A percentile compares a stretch with the other conserved stretches of the same genome.
Conservation (phyloP, 2,329 filamentous ascomycete genomes). For the Fusarium pseudocircinatum region DNA sequence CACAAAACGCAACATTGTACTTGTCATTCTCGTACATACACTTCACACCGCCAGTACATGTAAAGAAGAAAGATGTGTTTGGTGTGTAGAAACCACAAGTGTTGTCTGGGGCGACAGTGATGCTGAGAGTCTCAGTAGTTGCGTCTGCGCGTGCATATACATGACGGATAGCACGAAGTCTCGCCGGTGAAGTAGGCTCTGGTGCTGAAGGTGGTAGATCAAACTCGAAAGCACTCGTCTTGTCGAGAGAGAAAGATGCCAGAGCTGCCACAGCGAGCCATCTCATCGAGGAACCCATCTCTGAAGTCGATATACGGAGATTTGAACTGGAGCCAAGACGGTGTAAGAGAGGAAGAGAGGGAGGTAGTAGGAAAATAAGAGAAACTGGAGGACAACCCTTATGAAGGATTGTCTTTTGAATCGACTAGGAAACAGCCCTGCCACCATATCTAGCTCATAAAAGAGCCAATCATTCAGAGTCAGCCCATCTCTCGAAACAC, state of each 20-base stretch:
- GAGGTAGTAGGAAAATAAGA: not conserved
- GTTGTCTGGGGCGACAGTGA: conserved; percentile 13
- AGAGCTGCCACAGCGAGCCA: conserved; percentile 18
- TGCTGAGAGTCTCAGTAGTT: conserved; percentile 8
- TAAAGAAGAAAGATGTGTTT: conserved; percentile 7
- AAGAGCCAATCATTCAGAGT: not conserved
- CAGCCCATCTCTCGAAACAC: conserved; percentile 12
- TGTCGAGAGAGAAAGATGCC: conserved; percentile 5
- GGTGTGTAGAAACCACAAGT: conserved; percentile 18
- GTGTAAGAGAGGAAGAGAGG: not conserved
- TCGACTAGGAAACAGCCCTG: conserved; percentile 6
- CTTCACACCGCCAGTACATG: not conserved
- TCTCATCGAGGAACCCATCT: conserved; percentile 21
- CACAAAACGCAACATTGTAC: conserved; percentile 29
- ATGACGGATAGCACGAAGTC: not conserved
- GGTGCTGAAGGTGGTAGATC: conserved; percentile 22
- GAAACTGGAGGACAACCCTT: not conserved
- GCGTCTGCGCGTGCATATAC: conserved; percentile 7
- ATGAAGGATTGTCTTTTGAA: not conserved
- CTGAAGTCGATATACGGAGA: not conserved
- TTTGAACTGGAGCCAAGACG: not conserved
- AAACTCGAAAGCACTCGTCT: conserved; percentile 9
- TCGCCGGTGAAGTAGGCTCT: conserved; percentile 12
- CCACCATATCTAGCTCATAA: not conserved
- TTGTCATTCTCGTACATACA: conserved; percentile 30